Evolutionary conservation across 2,329 filamentous ascomycete species (phyloP).

Genomic region (Coniochaeta prunicola): DNA sequence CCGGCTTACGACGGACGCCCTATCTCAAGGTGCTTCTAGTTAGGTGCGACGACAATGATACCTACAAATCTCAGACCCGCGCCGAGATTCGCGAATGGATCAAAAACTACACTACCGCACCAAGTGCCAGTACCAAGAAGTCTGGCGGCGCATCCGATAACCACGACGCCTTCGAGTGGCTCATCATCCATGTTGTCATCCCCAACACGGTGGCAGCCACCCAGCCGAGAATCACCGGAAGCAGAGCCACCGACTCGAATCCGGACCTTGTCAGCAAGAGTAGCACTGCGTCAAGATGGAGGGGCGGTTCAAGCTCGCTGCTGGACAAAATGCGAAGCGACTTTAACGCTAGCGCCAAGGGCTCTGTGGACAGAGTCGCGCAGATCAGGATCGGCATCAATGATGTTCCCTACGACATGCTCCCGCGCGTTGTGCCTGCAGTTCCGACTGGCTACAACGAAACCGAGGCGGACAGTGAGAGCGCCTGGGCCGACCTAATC

Average conservation of each 20-base stretch:
- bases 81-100: constrained; percentile 87
- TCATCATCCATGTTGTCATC: constrained; percentile 86
- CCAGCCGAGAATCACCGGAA: constrained; percentile 60
- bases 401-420: constrained; percentile 57
- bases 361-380: constrained; percentile 66
- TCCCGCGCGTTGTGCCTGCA: constrained; percentile 56
- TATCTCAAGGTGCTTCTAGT: constrained; percentile 89
- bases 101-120: constrained; percentile 63
- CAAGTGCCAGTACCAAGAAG: constrained; percentile 48
- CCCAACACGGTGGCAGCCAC: constrained; percentile 77
- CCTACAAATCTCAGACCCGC: constrained; percentile 75
- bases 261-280: constrained; percentile 44
- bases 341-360: constrained; percentile 73
- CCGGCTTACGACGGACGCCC: constrained; percentile 82
- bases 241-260: constrained; percentile 39
- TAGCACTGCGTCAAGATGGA: constrained; percentile 62
- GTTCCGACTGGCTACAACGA: constrained; percentile 61
- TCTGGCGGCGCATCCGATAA: constrained; percentile 68
- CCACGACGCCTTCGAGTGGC: constrained; percentile 94
- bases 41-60: constrained; percentile 91
- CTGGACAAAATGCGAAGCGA: constrained; percentile 85
- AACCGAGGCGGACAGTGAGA: constrained; percentile 68
- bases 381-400: constrained; percentile 76
- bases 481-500: constrained; percentile 78
- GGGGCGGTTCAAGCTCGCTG: constrained; percentile 71